Evolutionary conservation across 164 flowering plant species (phyloP), one percentile per base, ranked within the genome.

Genomic region (Annona cherimola): DNA sequence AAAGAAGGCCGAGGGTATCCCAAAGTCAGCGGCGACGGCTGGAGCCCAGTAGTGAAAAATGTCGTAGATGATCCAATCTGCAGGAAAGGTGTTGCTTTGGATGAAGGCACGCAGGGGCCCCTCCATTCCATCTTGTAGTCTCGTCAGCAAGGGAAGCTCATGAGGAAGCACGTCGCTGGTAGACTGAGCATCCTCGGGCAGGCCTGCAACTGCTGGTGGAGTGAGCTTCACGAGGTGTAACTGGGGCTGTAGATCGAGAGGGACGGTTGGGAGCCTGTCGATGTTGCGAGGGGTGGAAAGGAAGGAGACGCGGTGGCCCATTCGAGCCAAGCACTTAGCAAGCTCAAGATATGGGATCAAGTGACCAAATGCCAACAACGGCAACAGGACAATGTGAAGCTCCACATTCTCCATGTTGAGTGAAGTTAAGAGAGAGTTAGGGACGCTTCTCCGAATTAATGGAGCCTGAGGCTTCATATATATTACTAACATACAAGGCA

Each of bases 151-250:
- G 12, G 62, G 76, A n/a, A 73, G 35, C n/a, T 80, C 64, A 42
- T 76, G 20, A 2, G 8, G 11, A 0, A 82, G 77, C 0, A 86
- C 1, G 70, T 85, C 90, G 9, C 8, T 9, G 65, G 84, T 85
- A 74, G 86, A 73, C 79, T 86, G 85, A 26, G 86, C 89, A 3
- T 69, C 45, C 16, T 59, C 57, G 0, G 86, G 90, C 1, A 85
- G 77, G 43, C 70, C 68, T 0, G 67, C 55, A 35, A 63, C 66
- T 0, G 6, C 75, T 12, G 83, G 87, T 3, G 85, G 55, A 0
- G 81, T 59, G 26, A 86, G 68, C 4, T 69, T 67, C 12, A 86
- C 83, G 4, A 85, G 71, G 20, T 57, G 9, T 42, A 73, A 57
- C 35, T 1, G 41, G 4, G 40, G 3, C 2, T 41, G 41, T 43